These are phyloP conservation scores for Xylaria flabelliformis DNA, from an alignment of 495 filamentous ascomycete genomes.

Conservation along the genomic window DNA sequence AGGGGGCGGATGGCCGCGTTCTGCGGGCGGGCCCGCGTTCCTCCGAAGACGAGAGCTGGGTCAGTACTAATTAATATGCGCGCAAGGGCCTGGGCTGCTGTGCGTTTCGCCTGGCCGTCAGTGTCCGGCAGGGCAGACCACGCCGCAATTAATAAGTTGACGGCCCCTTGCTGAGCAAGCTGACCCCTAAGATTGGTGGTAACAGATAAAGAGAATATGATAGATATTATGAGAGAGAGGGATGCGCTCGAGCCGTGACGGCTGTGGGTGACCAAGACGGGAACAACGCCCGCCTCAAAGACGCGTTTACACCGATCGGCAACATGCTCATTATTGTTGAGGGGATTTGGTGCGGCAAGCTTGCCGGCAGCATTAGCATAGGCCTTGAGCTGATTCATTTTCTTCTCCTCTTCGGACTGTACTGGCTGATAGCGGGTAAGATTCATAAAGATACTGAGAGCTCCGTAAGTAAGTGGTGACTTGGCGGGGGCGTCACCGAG, in stretches of 20 bases:
- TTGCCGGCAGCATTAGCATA: constrained; percentile 84
- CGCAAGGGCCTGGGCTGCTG: constrained; percentile 85
- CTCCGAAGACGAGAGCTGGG: constrained; percentile 82
- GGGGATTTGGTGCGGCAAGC: constrained; percentile 63
- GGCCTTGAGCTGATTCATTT: constrained; percentile 85
- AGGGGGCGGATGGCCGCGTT: constrained; percentile 82
- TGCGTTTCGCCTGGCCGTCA: constrained; percentile 59
- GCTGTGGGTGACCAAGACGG: constrained; percentile 72
- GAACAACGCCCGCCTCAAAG: constrained; percentile 76
- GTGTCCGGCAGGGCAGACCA: constrained; percentile 63
- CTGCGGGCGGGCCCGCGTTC: constrained; percentile 72
- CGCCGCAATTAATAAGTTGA: constrained; percentile 79
- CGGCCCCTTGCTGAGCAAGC: constrained; percentile 88
- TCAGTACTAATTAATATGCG: constrained; percentile 90
- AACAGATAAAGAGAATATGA: constrained; percentile 77
- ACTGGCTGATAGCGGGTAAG: constrained; percentile 79
- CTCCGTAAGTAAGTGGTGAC: constrained; percentile 80
- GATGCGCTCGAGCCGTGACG: constrained; percentile 70
- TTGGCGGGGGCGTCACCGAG: constrained; percentile 66
- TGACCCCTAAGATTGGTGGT: constrained; percentile 72
- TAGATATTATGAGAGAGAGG: constrained; percentile 70
- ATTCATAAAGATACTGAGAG: constrained; percentile 81
- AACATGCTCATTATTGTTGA: constrained; percentile 77
- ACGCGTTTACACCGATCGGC: constrained; percentile 75
- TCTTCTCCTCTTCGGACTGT: constrained; percentile 90